Conservation (phyloP, 495 filamentous ascomycete species). For the Cetradonia linearis region DNA sequence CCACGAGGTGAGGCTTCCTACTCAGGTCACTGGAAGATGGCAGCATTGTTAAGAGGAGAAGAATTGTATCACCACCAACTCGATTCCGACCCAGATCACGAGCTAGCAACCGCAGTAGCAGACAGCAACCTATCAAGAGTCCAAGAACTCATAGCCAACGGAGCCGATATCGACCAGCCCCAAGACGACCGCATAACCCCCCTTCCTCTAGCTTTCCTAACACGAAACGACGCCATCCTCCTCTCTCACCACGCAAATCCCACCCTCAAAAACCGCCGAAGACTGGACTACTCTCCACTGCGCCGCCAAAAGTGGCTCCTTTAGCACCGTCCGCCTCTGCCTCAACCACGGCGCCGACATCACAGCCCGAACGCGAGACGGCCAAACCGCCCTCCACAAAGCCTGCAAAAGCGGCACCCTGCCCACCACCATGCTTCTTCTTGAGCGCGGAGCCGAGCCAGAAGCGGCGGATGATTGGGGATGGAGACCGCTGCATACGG, state of each 20-base stretch:
- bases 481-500: constrained; percentile 13
- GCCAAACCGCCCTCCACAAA: constrained; percentile 18
- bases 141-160: background rate
- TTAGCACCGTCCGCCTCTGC: background rate
- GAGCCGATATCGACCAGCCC: background rate
- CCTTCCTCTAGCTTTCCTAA: constrained; percentile 15
- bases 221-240: constrained; percentile 11
- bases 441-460: constrained; percentile 12
- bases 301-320: constrained; percentile 6
- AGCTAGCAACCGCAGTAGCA: constrained; percentile 10
- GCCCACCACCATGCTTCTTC: background rate
- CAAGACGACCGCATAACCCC: background rate
- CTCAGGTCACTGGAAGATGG: constrained; percentile 4
- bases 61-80: constrained; percentile 2
- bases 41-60: constrained; percentile 1
- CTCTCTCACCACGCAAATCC: constrained; percentile 2
- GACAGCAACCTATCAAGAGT: background rate
- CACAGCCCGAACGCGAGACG: constrained; percentile 1
- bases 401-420: constrained; percentile 7
- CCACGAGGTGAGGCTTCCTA: constrained; percentile 9
- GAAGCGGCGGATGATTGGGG: constrained; percentile 10
- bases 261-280: background rate
- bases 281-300: constrained; percentile 15
- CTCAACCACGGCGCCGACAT: constrained; percentile 10
- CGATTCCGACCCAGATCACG: background rate